Conservation (phyloP, 1,284 basidiomycete genomes). For the Inonotus obliquus region DNA sequence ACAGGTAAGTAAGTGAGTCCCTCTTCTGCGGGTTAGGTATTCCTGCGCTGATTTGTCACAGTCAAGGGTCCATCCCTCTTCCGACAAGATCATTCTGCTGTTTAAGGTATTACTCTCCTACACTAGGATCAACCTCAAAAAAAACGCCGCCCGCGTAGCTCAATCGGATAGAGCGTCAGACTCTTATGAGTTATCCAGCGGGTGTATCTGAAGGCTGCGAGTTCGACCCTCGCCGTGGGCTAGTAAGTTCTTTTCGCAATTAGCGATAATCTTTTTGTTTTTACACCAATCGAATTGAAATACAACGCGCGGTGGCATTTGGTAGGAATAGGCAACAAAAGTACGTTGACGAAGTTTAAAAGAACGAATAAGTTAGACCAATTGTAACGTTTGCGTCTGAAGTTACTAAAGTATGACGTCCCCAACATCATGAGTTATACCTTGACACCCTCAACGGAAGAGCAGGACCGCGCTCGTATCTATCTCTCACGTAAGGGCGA, state of each 20-base stretch:
- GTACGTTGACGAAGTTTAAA: too few species aligned
- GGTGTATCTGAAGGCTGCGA: constrained; percentile 77
- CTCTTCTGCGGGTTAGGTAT: too few species aligned
- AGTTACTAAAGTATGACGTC: neutral
- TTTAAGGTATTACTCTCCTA: neutral
- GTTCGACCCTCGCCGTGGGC: constrained; percentile 91
- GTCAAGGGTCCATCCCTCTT: too few species aligned
- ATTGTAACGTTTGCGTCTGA: too few species aligned
- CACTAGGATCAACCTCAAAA: too few species aligned
- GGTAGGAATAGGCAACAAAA: too few species aligned
- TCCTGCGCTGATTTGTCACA: too few species aligned
- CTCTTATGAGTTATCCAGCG: constrained; percentile 29
- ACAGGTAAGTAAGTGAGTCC: too few species aligned
- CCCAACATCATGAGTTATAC: constrained; percentile 17
- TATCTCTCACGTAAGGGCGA: constrained; percentile 39
- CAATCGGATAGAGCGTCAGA: constrained; percentile 87
- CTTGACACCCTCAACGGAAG: constrained; percentile 37
- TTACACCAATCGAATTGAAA: too few species aligned
- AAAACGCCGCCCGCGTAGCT: constrained; percentile 64
- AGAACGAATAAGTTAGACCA: neutral
- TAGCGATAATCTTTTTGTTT: too few species aligned
- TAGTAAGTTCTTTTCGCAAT: constrained; percentile 29
- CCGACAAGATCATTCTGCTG: neutral
- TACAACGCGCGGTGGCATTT: too few species aligned
- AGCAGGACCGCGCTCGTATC: constrained; percentile 33